A percentile compares a stretch with the other conserved stretches of the same genome.
These are phyloP conservation scores for Daldinia vernicosa DNA, from an alignment of 495 filamentous ascomycete species.

Conservation along the genomic window DNA sequence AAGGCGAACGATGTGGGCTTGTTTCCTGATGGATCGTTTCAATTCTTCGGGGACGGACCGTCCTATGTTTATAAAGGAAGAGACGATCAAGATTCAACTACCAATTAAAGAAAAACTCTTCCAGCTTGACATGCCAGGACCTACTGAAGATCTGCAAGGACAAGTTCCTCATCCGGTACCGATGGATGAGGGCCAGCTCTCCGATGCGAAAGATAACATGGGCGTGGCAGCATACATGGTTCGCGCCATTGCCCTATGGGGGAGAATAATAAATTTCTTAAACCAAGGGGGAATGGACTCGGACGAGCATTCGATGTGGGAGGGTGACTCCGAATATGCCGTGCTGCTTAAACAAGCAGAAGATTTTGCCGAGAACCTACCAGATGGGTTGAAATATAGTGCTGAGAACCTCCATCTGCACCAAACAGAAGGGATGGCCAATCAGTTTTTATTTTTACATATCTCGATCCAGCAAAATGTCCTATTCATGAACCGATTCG, in stretches of 20 bases:
- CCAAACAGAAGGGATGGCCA: conserved; percentile 82
- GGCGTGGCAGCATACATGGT: conserved; percentile 93
- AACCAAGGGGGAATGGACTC: conserved; percentile 90
- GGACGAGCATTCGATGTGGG: conserved; percentile 82
- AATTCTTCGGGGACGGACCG: conserved; percentile 95
- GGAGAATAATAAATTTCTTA: conserved; percentile 85
- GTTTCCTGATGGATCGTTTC: conserved; percentile 96
- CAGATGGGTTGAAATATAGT: conserved; percentile 74
- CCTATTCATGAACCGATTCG: conserved; percentile 89
- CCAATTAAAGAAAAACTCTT: conserved; percentile 91
- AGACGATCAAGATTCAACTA: conserved; percentile 86
- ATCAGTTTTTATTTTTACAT: conserved; percentile 95
- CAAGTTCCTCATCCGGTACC: conserved; percentile 71
- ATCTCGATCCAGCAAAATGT: conserved; percentile 88
- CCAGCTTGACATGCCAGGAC: conserved; percentile 87
- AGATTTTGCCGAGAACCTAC: conserved; percentile 74
- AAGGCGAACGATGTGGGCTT: conserved; percentile 96
- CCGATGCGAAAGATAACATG: conserved; percentile 84
- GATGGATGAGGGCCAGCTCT: conserved; percentile 68
- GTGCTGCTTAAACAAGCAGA: conserved; percentile 75
- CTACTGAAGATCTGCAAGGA: conserved; percentile 85
- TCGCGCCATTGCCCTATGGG: conserved; percentile 86
- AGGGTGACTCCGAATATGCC: conserved; percentile 76
- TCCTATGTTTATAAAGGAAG: conserved; percentile 90
- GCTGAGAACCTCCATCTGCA: conserved; percentile 86